Base-by-base conservation (phyloP, 495 filamentous ascomycete species). In the Aspergillus nidulans region DNA sequence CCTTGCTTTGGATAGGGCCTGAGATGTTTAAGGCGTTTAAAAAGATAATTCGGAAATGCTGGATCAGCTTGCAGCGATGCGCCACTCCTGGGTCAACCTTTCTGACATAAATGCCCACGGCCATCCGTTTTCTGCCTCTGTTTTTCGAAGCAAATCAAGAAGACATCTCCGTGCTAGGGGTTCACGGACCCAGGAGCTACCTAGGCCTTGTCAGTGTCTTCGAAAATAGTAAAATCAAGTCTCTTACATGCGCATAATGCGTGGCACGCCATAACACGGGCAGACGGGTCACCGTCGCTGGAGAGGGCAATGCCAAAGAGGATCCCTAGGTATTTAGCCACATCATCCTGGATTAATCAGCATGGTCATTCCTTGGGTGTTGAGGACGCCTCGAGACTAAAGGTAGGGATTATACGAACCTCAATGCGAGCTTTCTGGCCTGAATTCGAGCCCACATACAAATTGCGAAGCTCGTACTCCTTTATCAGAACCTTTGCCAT, bases 231-330 rank as follows among this genome's bases (percentile, higher is more conserved):
- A 19, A 38, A 18, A 24, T 20, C 19, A 51, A 9, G 19, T 15
- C 8, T 57, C 65, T 47, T 61, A 71, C 72, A 75, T 21, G 66
- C 70, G 61, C 63, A 69, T 2, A 75, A 57, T 25, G 69, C 69
- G 47, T 75, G 69, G 40, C 70, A 69, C 24, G 72, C 70, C 62
- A 72, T 73, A n/a, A 69, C 67, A 28, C 69, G 69, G 21, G 69
- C 53, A 7, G 69, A 63, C 12, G 69, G 69, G 28, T 73, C 70
- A 42, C 73, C 69, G 15, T 75, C 72, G 8, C 63, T 60, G 2
- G 72, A 73, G 3, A 71, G 57, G 7, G 67, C 72, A 21, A 75
- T 73, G 28, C 72, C 72, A 47, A 73, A 73, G 4, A 75, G 59
- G 39, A 71, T 65, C 10, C 65, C 58, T 5, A 75, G 62, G 16